A percentile compares a stretch with the other conserved stretches of the same genome.
These are phyloP conservation scores for Dipodascopsis uninucleata DNA, from an alignment of 805 yeast species.

Conservation along the genomic window DNA sequence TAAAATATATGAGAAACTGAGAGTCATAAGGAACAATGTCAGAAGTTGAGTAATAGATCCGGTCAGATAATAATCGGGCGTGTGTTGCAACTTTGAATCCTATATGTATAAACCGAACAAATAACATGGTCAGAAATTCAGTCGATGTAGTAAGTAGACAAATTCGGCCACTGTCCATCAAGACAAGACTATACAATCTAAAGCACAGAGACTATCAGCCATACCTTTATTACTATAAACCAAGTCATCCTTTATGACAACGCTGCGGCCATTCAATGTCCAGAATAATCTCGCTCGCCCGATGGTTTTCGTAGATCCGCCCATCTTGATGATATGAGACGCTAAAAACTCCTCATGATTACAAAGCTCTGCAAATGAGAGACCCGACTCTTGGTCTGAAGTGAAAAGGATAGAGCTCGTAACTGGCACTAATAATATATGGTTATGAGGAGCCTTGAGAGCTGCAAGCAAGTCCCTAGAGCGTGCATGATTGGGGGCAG, in stretches of 20 bases:
- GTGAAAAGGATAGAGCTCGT: conserved; percentile 43
- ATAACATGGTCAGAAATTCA: conserved; percentile 43
- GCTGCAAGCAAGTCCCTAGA: conserved; percentile 24
- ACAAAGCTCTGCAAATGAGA: conserved; percentile 49
- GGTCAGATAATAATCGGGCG: conserved; percentile 52
- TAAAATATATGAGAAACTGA: conserved; percentile 20
- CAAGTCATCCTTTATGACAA: conserved; percentile 52
- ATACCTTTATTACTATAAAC: conserved; percentile 58
- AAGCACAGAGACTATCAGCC: too few species aligned
- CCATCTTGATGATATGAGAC: conserved; percentile 53
- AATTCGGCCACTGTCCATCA: conserved; percentile 54
- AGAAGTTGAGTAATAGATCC: conserved; percentile 50
- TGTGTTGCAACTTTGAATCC: conserved; percentile 39
- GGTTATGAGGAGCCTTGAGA: conserved; percentile 43
- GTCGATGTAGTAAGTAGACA: too few species aligned
- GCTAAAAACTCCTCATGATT: conserved; percentile 56
- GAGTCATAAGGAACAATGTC: conserved; percentile 17
- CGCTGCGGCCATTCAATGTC: conserved; percentile 55
- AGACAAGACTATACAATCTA: conserved; percentile 43
- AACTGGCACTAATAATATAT: conserved; percentile 60
- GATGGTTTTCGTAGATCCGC: conserved; percentile 24
- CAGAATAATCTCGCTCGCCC: conserved; percentile 44
- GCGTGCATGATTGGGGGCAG: conserved; percentile 16
- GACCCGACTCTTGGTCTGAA: conserved; percentile 38
- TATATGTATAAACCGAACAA: conserved; percentile 1